These are phyloP conservation scores for Trichoderma guizhouense DNA, from an alignment of 2,329 filamentous ascomycete species.

Conservation along the genomic window DNA sequence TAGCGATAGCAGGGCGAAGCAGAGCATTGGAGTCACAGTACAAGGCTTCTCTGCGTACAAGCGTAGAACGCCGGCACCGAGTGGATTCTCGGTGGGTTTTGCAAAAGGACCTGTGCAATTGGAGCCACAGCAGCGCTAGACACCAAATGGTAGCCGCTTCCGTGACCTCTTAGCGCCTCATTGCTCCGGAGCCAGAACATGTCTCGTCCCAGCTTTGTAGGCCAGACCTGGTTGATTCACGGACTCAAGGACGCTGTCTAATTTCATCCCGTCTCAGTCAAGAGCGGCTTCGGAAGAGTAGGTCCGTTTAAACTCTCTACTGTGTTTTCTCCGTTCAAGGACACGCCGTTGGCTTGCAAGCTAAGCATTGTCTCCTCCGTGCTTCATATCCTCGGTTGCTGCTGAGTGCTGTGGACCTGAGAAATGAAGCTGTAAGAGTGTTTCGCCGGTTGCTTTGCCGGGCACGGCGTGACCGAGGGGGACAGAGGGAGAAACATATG, in stretches of 20 bases:
- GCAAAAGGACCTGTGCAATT: constrained; percentile 26
- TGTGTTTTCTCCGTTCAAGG: constrained; percentile 1
- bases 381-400: constrained; percentile 17
- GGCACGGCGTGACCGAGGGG: constrained; percentile 16
- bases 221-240: background rate
- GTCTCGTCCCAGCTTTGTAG: constrained; percentile 1
- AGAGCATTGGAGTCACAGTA: background rate
- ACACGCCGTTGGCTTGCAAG: background rate
- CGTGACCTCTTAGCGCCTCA: constrained; percentile 17
- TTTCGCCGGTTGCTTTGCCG: background rate
- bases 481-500: constrained; percentile 11
- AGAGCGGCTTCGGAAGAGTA: constrained; percentile 3
- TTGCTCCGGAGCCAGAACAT: constrained; percentile 14
- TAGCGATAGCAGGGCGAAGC: background rate
- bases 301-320: background rate
- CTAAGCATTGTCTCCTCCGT: background rate
- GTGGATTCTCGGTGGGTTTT: constrained; percentile 23
- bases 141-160: constrained; percentile 22
- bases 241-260: background rate
- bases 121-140: constrained; percentile 23
- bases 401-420: constrained; percentile 4
- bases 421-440: background rate
- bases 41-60: constrained; percentile 13
- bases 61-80: constrained; percentile 10
- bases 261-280: constrained; percentile 2